phyloP scores from a whole-genome alignment of 805 yeast species.

The Kuraishia cidri region DNA sequence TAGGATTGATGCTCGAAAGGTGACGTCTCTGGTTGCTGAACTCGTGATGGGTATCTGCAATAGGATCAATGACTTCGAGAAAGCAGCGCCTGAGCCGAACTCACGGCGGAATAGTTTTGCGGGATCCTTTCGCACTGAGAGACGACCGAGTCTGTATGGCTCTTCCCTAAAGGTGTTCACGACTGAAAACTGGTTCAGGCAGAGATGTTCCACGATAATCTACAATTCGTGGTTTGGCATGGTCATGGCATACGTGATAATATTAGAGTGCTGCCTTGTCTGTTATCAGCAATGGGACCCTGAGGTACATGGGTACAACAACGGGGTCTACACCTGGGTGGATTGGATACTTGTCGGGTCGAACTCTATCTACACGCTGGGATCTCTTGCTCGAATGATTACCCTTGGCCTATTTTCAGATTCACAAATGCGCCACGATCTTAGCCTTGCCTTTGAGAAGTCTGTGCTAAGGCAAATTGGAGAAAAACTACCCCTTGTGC shows the following conservation, averaged over 20 bases:
- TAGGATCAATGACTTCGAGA: too few relatives aligned
- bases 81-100: too few relatives aligned
- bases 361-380: conserved; percentile 56
- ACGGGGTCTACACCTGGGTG: conserved; percentile 37
- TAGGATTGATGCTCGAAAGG: too few relatives aligned
- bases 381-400: conserved; percentile 47
- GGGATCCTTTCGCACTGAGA: too few relatives aligned
- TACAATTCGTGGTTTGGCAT: background rate
- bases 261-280: conserved; percentile 39
- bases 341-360: conserved; percentile 48
- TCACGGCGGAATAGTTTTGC: too few relatives aligned
- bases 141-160: too few relatives aligned
- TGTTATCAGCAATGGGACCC: conserved; percentile 58
- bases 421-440: conserved; percentile 40
- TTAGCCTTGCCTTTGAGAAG: conserved; percentile 11
- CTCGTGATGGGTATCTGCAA: too few relatives aligned
- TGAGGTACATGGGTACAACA: conserved; percentile 4
- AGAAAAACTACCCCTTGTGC: background rate
- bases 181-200: conserved; percentile 2
- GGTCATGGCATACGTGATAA: conserved; percentile 18
- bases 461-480: background rate
- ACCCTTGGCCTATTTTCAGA: conserved; percentile 77
- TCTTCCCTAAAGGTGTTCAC: conserved; percentile 3
- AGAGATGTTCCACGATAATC: background rate
- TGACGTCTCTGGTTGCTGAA: too few relatives aligned